Conservation (phyloP, 2,329 filamentous ascomycete genomes). For the Magnaporthales sp. region DNA sequence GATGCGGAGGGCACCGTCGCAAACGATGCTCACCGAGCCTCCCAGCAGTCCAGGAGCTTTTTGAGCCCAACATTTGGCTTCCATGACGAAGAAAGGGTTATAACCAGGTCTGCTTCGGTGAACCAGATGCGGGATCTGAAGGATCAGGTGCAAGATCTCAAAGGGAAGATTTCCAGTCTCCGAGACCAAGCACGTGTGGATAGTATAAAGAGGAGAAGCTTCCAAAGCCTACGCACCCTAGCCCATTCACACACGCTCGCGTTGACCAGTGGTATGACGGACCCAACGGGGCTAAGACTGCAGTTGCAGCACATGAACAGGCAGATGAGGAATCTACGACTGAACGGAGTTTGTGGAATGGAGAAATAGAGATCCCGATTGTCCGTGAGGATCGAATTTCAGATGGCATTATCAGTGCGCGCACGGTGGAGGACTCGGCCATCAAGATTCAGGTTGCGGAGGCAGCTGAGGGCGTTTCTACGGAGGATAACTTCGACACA, state of each 20-base stretch:
- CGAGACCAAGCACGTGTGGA: constrained; percentile 74
- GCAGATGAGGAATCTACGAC: constrained; percentile 17
- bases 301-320: constrained; percentile 6
- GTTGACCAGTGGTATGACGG: constrained; percentile 44
- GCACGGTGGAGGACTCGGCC: background rate
- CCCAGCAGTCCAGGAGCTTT: constrained; percentile 17
- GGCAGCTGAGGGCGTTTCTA: background rate
- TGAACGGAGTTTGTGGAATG: constrained; percentile 7
- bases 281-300: constrained; percentile 15
- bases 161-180: constrained; percentile 73
- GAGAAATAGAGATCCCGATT: background rate
- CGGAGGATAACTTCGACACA: constrained; percentile 7
- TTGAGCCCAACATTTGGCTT: constrained; percentile 37
- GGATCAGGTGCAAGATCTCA: constrained; percentile 77
- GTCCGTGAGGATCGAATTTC: constrained; percentile 11
- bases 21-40: background rate
- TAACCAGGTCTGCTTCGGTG: constrained; percentile 62
- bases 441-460: background rate
- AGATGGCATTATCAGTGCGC: background rate
- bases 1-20: constrained; percentile 10
- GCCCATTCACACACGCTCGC: constrained; percentile 66
- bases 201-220: constrained; percentile 65
- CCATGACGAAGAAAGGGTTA: constrained; percentile 27
- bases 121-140: constrained; percentile 65
- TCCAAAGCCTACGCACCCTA: constrained; percentile 67